A percentile compares a stretch with the other conserved stretches of the same genome.
Evolutionary conservation across 169 alveolate genomes (phyloP).

Genomic region (Plasmodium knowlesi): DNA sequence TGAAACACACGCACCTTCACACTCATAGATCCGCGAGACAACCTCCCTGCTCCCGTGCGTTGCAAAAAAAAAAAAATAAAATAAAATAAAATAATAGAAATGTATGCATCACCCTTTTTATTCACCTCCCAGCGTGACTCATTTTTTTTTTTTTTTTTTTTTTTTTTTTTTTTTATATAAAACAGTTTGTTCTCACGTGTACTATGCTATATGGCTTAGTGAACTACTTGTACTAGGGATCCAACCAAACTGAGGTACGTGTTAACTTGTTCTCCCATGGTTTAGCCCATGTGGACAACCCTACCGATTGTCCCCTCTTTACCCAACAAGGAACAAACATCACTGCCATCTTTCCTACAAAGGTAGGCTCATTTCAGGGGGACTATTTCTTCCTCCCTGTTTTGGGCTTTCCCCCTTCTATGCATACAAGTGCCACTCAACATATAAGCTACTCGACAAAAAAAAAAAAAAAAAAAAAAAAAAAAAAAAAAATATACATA

Average conservation of each 20-base stretch:
- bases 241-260: background rate
- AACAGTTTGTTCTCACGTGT: background rate
- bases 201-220: background rate
- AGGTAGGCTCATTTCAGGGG: background rate
- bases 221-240: background rate
- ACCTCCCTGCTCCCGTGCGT: background rate
- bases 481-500: no score
- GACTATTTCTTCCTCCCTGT: background rate
- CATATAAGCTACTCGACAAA: background rate
- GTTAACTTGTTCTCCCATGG: background rate
- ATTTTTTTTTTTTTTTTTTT: background rate
- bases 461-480: no score
- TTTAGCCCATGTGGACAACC: background rate
- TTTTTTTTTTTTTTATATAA: no score
- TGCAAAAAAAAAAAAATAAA: no score
- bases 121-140: background rate
- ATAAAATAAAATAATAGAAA: no score
- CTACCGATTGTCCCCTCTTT: background rate
- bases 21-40: background rate
- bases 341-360: background rate
- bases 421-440: slow-evolving; percentile 25
- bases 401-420: background rate
- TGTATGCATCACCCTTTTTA: background rate
- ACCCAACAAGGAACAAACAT: background rate
- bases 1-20: background rate